These are phyloP conservation scores for Flaveria brownii DNA, from an alignment of 129 eudicot genomes.

Conservation along the genomic window DNA sequence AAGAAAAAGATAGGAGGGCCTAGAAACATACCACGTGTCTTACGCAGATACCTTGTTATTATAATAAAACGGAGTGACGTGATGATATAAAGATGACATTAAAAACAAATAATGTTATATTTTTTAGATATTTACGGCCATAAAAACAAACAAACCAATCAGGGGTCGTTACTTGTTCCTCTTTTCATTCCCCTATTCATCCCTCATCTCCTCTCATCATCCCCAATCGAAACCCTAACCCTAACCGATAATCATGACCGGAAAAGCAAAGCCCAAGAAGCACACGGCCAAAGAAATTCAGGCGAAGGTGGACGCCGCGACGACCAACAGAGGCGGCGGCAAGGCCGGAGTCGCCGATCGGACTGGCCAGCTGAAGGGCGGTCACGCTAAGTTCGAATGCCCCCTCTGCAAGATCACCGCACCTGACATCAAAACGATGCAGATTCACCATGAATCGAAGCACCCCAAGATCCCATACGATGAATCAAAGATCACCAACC, in stretches of 20 bases:
- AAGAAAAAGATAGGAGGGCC: too few relatives aligned
- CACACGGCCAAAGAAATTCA: conserved; percentile 67
- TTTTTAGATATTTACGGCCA: background rate
- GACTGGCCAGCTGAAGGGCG: conserved; percentile 70
- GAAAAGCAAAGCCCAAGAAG: conserved; percentile 76
- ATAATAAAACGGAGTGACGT: too few relatives aligned
- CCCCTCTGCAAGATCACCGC: conserved; percentile 85
- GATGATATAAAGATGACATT: too few relatives aligned
- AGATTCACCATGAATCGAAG: conserved; percentile 88
- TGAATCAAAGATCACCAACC: conserved; percentile 69
- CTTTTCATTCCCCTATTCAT: background rate
- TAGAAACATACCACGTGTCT: too few relatives aligned
- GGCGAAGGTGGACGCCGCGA: conserved; percentile 76
- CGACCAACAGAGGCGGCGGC: conserved; percentile 76
- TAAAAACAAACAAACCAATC: background rate
- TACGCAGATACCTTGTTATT: too few relatives aligned
- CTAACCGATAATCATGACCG: conserved; percentile 43
- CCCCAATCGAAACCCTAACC: conserved; percentile 26
- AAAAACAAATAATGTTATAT: too few relatives aligned
- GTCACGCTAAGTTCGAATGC: conserved; percentile 88
- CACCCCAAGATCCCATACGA: conserved; percentile 90
- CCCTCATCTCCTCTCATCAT: background rate
- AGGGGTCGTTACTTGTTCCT: background rate
- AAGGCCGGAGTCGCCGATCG: conserved; percentile 92
- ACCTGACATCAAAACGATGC: conserved; percentile 87